Evolutionary conservation across 1,284 basidiomycete species (phyloP).

Genomic region (Flammula alnicola): DNA sequence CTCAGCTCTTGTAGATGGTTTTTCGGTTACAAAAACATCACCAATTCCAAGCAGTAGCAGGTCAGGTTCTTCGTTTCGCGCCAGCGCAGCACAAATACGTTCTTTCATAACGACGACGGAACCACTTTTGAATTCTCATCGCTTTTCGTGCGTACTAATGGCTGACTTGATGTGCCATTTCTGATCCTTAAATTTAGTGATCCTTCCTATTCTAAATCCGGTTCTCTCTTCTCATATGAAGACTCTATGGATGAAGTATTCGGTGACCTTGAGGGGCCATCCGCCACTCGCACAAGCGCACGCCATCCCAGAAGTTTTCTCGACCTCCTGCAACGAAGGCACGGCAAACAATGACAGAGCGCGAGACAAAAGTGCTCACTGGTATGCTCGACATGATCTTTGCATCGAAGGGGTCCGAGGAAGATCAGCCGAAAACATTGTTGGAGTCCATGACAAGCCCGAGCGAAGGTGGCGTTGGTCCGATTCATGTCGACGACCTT

Average conservation of each 20-base stretch:
- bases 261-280: slow-evolving; percentile 22
- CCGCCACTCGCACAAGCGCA: slow-evolving; percentile 14
- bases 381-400: slow-evolving; percentile 78
- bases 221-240: slow-evolving; percentile 13
- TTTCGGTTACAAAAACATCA: background rate
- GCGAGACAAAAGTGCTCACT: slow-evolving; percentile 67
- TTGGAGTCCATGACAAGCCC: slow-evolving; percentile 16
- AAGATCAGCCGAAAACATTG: slow-evolving; percentile 33
- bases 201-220: background rate
- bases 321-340: slow-evolving; percentile 25
- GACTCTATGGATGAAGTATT: slow-evolving; percentile 28
- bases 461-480: slow-evolving; percentile 32
- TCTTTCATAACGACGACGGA: too few relatives aligned
- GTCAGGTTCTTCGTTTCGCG: background rate
- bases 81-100: background rate
- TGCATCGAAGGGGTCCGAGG: slow-evolving; percentile 54
- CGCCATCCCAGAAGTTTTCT: slow-evolving; percentile 7
- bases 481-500: slow-evolving; percentile 42
- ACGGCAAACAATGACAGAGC: slow-evolving; percentile 67
- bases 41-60: background rate
- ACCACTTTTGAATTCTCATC: background rate
- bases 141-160: slow-evolving; percentile 4
- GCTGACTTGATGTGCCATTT: background rate
- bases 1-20: background rate
- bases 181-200: background rate